These are phyloP conservation scores for Bertia moriformis DNA, from an alignment of 2,329 filamentous ascomycete genomes.

Conservation along the genomic window DNA sequence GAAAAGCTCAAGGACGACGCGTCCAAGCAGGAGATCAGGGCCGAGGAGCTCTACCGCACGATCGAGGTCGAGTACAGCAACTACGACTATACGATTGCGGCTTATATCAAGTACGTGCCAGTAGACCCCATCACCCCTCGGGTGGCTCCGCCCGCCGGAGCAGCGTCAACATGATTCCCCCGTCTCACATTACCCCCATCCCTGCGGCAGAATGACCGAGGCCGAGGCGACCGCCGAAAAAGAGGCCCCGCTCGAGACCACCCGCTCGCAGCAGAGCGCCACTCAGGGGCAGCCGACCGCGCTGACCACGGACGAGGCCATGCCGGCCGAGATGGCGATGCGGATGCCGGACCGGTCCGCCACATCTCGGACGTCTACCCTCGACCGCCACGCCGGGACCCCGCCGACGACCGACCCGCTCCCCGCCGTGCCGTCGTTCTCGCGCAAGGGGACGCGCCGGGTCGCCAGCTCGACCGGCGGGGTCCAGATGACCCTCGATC, in stretches of 20 bases:
- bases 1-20: slow-evolving; percentile 87
- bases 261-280: slow-evolving; percentile 6
- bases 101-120: slow-evolving; percentile 57
- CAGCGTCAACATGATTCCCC: slow-evolving; percentile 6
- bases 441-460: slow-evolving; percentile 38
- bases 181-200: no score
- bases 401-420: slow-evolving; percentile 3
- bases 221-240: background rate
- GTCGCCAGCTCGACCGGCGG: slow-evolving; percentile 69
- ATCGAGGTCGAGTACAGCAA: slow-evolving; percentile 89
- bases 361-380: background rate
- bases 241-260: background rate
- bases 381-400: slow-evolving; percentile 1
- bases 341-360: slow-evolving; percentile 10
- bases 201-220: background rate
- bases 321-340: slow-evolving; percentile 18
- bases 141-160: slow-evolving; percentile 3
- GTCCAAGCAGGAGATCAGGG: slow-evolving; percentile 83
- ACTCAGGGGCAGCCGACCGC: slow-evolving; percentile 22
- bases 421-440: slow-evolving; percentile 12
- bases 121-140: no score
- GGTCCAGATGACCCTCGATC: slow-evolving; percentile 80
- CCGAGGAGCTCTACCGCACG: slow-evolving; percentile 84
- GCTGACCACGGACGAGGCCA: slow-evolving; percentile 34
- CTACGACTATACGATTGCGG: slow-evolving; percentile 82